Evolutionary conservation across 768 basidiomycete species (phyloP), one percentile per base, ranked within the genome.

Genomic region (Leccinum uliginosum): DNA sequence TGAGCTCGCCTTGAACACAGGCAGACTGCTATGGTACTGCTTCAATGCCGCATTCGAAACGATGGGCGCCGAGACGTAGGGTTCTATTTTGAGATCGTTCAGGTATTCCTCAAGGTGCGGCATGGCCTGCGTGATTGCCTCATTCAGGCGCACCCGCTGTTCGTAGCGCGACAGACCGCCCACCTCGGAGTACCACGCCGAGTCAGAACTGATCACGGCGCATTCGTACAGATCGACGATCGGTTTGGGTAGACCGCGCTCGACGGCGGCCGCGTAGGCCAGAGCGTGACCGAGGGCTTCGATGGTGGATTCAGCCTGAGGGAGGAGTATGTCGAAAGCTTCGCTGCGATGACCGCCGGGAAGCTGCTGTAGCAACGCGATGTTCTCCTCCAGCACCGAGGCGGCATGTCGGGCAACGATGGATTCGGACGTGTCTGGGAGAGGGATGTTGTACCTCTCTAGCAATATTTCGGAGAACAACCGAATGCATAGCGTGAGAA

Each of bases 251-350:
- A 85, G 63, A 4, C 73, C 74, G 9, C 73, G 71, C 32, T 71
- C 69, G 48, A 78, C 56, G n/a, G 77, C 84, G 14, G 80, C 80
- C 6, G 83, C 79, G 62, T 85, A 84, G 4, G 84, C 82, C 45
- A 83, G 72, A 17, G 83, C 80, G 62, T 85, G 82, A 3, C 85
- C 85, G 43, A 86, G 80, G 17, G 84, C 80, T 71, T 83, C 80
- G 50, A 86, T 67, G 6, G 80, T 74, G 17, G 58, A 56, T 51
- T 81, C 78, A 6, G 83, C 79, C 64, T 81, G 80, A 6, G 83
- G 85, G 54, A 86, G 76, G 56, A 85, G 68, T 51, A 81, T 73
- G 65, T 82, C 80, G 69, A 83, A 83, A 0, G 71, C 65, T 24
- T 11, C 34, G 27, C 52, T n/a, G 5, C 66, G 66, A 43, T 67